Conservation (phyloP, 23 red algal species). For the Cyanidioschyzon merolae region DNA sequence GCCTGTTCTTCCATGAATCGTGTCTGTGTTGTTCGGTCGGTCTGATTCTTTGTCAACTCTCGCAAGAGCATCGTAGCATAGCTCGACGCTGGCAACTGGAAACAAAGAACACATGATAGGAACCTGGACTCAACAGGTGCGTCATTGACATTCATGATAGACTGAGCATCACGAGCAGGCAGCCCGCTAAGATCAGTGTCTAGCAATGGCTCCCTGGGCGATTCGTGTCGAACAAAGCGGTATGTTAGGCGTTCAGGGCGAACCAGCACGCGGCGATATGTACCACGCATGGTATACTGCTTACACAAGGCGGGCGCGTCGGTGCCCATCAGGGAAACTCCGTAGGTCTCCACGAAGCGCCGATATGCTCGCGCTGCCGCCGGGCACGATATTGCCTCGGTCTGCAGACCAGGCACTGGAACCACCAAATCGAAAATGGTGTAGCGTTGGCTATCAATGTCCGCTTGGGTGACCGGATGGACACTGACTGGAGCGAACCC, state of each 20-base stretch:
- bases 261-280: background rate
- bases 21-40: background rate
- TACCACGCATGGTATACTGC: background rate
- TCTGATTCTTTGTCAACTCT: slow-evolving; percentile 49
- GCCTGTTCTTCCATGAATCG: no score
- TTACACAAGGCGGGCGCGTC: background rate
- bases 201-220: background rate
- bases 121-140: background rate
- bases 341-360: background rate
- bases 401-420: background rate
- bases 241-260: background rate
- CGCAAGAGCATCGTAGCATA: slow-evolving; percentile 94
- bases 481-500: background rate
- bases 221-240: background rate
- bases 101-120: slow-evolving; percentile 36
- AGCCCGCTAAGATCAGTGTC: background rate
- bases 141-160: no score
- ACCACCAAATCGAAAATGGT: background rate
- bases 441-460: background rate
- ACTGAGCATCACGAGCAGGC: no score
- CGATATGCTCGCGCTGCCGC: background rate
- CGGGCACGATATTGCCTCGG: background rate
- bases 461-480: background rate
- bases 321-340: background rate
- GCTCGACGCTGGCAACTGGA: slow-evolving; percentile 51